Evolutionary conservation across 352 stramenopile species (phyloP).

Genomic region (Globisporangium nagaii): DNA sequence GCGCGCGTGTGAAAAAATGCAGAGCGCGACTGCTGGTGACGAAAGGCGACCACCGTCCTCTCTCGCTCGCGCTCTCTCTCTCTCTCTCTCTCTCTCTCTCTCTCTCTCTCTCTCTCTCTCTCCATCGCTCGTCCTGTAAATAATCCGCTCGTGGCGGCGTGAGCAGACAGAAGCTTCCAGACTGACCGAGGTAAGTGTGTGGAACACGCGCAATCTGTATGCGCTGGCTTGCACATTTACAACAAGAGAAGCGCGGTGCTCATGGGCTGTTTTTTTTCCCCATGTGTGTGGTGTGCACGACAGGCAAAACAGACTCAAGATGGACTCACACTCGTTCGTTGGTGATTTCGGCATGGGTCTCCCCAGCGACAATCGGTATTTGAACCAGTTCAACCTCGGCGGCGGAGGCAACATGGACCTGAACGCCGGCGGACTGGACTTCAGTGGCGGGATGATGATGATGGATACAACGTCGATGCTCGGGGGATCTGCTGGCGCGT

Average conservation of each 20-base stretch:
- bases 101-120: too few relatives aligned
- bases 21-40: not conserved
- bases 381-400: conserved; percentile 67
- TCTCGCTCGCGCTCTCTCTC: too few relatives aligned
- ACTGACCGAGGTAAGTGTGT: not conserved
- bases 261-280: not conserved
- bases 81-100: too few relatives aligned
- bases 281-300: not conserved
- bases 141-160: not conserved
- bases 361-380: conserved; percentile 61
- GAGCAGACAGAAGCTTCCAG: not conserved
- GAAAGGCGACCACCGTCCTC: not conserved
- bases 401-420: conserved; percentile 38
- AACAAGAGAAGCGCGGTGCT: not conserved
- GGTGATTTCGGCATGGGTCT: conserved; percentile 69
- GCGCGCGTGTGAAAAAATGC: too few relatives aligned
- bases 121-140: not conserved
- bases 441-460: conserved; percentile 71
- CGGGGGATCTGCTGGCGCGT: conserved; percentile 11
- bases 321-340: conserved; percentile 78
- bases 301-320: conserved; percentile 7
- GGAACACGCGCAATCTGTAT: not conserved
- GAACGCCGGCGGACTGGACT: conserved; percentile 42
- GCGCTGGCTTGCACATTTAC: too few relatives aligned
- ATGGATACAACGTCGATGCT: conserved; percentile 43